Evolutionary conservation across 2,329 filamentous ascomycete genomes (phyloP).

Genomic region (Exophiala sideris): DNA sequence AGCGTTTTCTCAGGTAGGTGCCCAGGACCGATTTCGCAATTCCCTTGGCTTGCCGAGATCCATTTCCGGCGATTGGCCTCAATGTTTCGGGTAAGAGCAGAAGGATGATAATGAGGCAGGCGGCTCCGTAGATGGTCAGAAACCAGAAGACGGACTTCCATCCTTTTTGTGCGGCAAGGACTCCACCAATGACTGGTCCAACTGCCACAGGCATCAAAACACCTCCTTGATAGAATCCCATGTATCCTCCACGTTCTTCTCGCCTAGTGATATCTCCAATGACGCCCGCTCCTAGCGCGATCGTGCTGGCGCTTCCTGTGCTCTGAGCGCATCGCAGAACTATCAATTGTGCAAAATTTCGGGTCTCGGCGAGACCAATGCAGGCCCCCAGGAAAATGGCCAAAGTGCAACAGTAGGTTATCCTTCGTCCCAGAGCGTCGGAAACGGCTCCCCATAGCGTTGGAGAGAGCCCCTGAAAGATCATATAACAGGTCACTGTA

Average conservation of each 20-base stretch:
- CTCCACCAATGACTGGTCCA: constrained; percentile 44
- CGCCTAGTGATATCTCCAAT: constrained; percentile 43
- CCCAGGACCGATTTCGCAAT: constrained; percentile 7
- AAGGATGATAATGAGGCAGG: constrained; percentile 34
- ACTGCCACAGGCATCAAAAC: constrained; percentile 44
- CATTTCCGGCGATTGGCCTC: constrained; percentile 37
- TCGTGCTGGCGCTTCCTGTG: constrained; percentile 42
- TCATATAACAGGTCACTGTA: constrained; percentile 46
- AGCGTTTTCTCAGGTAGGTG: constrained; percentile 8
- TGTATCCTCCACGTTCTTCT: constrained; percentile 41
- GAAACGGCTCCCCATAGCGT: constrained; percentile 42
- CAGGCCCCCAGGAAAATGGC: constrained; percentile 40
- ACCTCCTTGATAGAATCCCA: constrained; percentile 47
- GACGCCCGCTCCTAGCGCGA: constrained; percentile 43
- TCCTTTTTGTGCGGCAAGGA: constrained; percentile 36
- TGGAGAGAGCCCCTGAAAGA: constrained; percentile 45
- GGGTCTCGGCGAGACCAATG: constrained; percentile 40
- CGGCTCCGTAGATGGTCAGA: constrained; percentile 37
- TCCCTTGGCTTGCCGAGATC: constrained; percentile 12
- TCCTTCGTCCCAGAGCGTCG: constrained; percentile 41
- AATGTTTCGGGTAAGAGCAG: constrained; percentile 42
- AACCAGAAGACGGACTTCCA: constrained; percentile 48
- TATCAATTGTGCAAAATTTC: constrained; percentile 39
- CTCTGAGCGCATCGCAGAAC: constrained; percentile 44
- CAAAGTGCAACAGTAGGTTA: constrained; percentile 39